Evolutionary conservation across 2,329 filamentous ascomycete species (phyloP).

Genomic region (Macrophomina tecta): DNA sequence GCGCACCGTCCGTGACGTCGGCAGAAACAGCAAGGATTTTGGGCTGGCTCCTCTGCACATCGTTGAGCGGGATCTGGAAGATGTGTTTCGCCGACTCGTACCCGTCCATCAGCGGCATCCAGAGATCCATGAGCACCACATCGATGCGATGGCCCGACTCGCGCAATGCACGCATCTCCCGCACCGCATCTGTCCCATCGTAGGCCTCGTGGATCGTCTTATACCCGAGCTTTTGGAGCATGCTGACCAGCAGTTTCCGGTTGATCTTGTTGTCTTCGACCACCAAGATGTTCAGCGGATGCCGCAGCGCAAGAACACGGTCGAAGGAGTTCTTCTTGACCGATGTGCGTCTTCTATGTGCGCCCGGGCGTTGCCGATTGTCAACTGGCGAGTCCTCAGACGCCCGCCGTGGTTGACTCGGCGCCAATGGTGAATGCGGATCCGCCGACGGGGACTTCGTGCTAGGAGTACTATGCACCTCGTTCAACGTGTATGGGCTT

Average conservation of each 20-base stretch:
- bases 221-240: constrained; percentile 72
- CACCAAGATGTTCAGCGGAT: constrained; percentile 71
- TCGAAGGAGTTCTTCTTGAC: constrained; percentile 53
- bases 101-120: constrained; percentile 78
- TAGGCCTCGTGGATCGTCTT: constrained; percentile 67
- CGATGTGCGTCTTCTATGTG: constrained; percentile 14
- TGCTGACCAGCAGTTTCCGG: constrained; percentile 68
- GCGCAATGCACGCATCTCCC: constrained; percentile 58
- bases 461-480: constrained; percentile 9
- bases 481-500: constrained; percentile 15
- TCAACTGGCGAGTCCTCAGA: constrained; percentile 12
- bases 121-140: constrained; percentile 75
- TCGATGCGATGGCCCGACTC: constrained; percentile 54
- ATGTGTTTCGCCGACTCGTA: constrained; percentile 72
- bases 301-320: constrained; percentile 62
- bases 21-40: constrained; percentile 69
- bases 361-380: constrained; percentile 26
- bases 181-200: constrained; percentile 71
- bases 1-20: constrained; percentile 68
- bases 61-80: constrained; percentile 55
- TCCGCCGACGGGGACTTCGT: constrained; percentile 27
- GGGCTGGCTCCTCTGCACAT: constrained; percentile 44
- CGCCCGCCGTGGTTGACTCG: constrained; percentile 36
- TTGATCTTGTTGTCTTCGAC: constrained; percentile 78
- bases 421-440: constrained; percentile 30